These are phyloP conservation scores for Kregervanrija fluxuum DNA, from an alignment of 805 yeast genomes.

Conservation along the genomic window DNA sequence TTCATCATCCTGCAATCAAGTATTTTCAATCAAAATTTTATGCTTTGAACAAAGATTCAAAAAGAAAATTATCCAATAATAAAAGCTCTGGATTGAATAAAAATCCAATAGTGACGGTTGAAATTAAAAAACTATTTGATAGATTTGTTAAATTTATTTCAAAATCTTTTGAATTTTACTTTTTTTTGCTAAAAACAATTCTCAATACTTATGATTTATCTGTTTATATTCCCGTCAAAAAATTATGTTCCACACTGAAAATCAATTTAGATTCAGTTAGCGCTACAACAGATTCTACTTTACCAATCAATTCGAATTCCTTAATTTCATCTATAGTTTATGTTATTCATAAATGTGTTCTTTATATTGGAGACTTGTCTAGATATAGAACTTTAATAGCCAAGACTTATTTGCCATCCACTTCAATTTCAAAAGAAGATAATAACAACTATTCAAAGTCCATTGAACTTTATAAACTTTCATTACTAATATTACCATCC, in stretches of 20 bases:
- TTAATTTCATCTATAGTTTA: slow-evolving; percentile 26
- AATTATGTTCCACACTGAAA: slow-evolving; percentile 24
- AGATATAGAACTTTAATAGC: slow-evolving; percentile 49
- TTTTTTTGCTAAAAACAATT: slow-evolving; percentile 33
- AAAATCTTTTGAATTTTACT: slow-evolving; percentile 42
- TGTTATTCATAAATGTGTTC: slow-evolving; percentile 40
- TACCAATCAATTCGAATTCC: slow-evolving; percentile 8
- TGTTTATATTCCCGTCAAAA: slow-evolving; percentile 27
- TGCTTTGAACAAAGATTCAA: slow-evolving; percentile 16
- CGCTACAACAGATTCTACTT: not conserved
- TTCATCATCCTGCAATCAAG: slow-evolving; percentile 60
- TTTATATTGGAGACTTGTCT: slow-evolving; percentile 51
- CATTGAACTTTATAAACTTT: slow-evolving; percentile 40
- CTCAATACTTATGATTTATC: slow-evolving; percentile 32
- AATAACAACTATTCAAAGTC: slow-evolving; percentile 38
- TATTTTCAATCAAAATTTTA: slow-evolving; percentile 38
- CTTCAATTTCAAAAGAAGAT: slow-evolving; percentile 27
- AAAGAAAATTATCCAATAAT: slow-evolving; percentile 10
- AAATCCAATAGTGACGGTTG: slow-evolving; percentile 34
- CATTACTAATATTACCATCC: slow-evolving; percentile 55
- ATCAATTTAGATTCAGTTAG: slow-evolving; percentile 5
- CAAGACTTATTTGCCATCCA: slow-evolving; percentile 31
- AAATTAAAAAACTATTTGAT: slow-evolving; percentile 48
- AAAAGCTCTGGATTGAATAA: slow-evolving; percentile 6
- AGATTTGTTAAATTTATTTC: slow-evolving; percentile 42